Evolutionary conservation across 164 flowering plant species (phyloP).

Genomic region (Piper betle): DNA sequence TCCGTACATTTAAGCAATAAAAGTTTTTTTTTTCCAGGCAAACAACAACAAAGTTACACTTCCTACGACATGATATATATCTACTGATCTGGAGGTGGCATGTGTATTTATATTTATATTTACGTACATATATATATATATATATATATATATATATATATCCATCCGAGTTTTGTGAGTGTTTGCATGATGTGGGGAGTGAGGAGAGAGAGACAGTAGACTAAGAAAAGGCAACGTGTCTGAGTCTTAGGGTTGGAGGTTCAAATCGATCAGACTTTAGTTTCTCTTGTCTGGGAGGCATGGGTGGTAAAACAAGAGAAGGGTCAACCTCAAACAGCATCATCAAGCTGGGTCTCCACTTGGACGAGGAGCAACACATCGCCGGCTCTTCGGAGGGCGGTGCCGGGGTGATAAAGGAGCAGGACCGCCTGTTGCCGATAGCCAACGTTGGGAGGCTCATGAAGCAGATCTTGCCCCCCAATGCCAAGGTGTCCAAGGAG

Average conservation of each 20-base stretch:
- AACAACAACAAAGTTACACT: too few species aligned
- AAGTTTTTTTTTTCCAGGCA: too few species aligned
- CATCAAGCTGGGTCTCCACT: background rate
- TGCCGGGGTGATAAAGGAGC: constrained; percentile 28
- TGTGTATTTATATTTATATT: too few species aligned
- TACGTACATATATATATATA: too few species aligned
- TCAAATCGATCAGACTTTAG: background rate
- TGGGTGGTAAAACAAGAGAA: background rate
- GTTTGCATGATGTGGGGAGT: background rate
- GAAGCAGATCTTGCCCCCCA: constrained; percentile 64
- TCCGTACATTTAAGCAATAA: background rate
- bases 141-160: too few species aligned
- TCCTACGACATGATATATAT: too few species aligned
- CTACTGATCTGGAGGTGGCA: too few species aligned
- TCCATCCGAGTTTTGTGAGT: background rate
- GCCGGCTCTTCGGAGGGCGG: background rate
- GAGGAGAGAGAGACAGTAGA: background rate
- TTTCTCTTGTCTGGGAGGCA: background rate
- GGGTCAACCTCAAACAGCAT: background rate
- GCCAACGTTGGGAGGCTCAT: constrained; percentile 73
- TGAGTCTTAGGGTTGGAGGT: background rate
- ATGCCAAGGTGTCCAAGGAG: constrained; percentile 71
- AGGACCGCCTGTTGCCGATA: constrained; percentile 58
- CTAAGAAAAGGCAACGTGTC: background rate
- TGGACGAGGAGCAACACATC: background rate